Conservation (phyloP, 2,329 filamentous ascomycete species). For the Trematosphaeria pertusa region DNA sequence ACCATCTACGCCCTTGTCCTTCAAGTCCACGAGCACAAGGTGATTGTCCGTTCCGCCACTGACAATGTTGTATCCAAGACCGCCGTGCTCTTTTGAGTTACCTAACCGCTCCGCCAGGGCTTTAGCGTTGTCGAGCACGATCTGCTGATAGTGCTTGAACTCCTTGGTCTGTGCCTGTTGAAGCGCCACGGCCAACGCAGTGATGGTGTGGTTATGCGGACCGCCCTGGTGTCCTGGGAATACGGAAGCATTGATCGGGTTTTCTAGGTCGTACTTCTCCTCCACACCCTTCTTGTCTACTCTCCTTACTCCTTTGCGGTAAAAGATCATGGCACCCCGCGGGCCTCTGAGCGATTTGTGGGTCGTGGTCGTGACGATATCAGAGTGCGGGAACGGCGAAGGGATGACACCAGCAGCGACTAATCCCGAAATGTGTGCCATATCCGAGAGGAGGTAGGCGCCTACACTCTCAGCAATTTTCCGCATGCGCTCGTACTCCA, state of each 20-base stretch:
- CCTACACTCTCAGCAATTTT: slow-evolving; percentile 93
- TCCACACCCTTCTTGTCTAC: slow-evolving; percentile 91
- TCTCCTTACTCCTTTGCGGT: slow-evolving; percentile 93
- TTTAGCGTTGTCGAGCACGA: slow-evolving; percentile 93
- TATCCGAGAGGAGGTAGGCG: slow-evolving; percentile 94
- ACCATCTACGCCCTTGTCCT: slow-evolving; percentile 85
- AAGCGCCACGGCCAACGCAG: slow-evolving; percentile 89
- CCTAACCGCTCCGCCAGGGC: slow-evolving; percentile 75
- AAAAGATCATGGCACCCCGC: slow-evolving; percentile 99
- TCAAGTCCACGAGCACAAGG: slow-evolving; percentile 94
- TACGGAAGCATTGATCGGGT: slow-evolving; percentile 97
- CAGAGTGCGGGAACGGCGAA: slow-evolving; percentile 88
- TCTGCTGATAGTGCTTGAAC: slow-evolving; percentile 92
- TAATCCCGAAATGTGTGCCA: slow-evolving; percentile 98
- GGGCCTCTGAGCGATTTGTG: slow-evolving; percentile 99
- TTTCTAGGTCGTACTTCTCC: slow-evolving; percentile 92
- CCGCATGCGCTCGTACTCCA: slow-evolving; percentile 96
- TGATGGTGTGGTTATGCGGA: slow-evolving; percentile 99
- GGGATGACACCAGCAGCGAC: slow-evolving; percentile 93
- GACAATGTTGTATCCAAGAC: slow-evolving; percentile 91
- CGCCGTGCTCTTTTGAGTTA: slow-evolving; percentile 73
- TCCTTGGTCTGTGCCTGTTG: slow-evolving; percentile 91
- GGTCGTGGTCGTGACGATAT: slow-evolving; percentile 97
- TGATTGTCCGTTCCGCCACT: slow-evolving; percentile 96
- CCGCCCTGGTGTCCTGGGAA: slow-evolving; percentile 99